Base-by-base conservation (phyloP, 2,329 filamentous ascomycete species). In the Ophiocordyceps sinensis region DNA sequence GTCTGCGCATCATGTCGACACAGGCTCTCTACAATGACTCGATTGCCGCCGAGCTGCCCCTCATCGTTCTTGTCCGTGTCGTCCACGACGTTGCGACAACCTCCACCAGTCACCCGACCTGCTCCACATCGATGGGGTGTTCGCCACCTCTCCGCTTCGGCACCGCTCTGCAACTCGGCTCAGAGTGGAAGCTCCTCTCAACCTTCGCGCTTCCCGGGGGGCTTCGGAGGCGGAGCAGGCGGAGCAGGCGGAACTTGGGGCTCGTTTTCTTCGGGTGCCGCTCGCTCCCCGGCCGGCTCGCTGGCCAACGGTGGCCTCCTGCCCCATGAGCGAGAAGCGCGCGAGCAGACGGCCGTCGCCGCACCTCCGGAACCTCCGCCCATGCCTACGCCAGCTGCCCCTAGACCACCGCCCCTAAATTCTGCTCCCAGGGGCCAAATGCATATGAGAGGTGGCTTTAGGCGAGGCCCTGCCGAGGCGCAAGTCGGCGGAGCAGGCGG, bases 1-100 rank as follows among this genome's bases (percentile, higher is more conserved):
- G 54, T 66, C 39, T 67, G 64, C 59, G 53, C 59, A 38, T 51
- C 56, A 49, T 67, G 63, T 50, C 60, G 56, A 44, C 55, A 55
- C 41, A 53, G 51, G 48, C 49, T 54, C 40, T 48, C 49, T 40
- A 43, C 49, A 23, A 48, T 43, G 29, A 42, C 42, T 39, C 42
- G 42, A 39, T 45, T 19, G 41, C 34, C 36, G 41, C 35, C 28
- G 5, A 21, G 37, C 28, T 30, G 38, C 36, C 3, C 26, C 12
- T 14, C 42, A n/a, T 15, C 13, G 12, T 2, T 35, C 23, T 26
- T 6, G 3, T 9, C 23, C 23, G 23, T 6, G 23, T 26, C 23
- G 5, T 26, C 23, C 23, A 26, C 3, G 32, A 7, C n/a, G 15
- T 9, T 30, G 31, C 7, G 17, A 5, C 9, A 31, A 11, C 28